Evolutionary conservation across 495 filamentous ascomycete species (phyloP), one percentile per base, ranked within the genome.

Genomic region (Antarctomyces pellizariae): DNA sequence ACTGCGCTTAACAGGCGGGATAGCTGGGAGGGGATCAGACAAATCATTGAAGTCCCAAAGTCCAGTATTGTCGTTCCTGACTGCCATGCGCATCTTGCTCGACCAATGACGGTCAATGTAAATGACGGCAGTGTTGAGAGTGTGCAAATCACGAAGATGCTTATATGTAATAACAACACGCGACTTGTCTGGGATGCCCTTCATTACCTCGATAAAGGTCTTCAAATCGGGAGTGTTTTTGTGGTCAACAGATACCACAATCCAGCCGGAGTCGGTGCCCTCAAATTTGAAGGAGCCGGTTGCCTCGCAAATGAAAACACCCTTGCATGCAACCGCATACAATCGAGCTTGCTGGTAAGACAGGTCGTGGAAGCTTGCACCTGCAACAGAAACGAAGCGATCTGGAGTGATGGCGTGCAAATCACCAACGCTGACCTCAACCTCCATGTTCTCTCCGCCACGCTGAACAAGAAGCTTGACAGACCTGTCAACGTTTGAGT

Each of bases 321-420:
- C 79, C 39, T 79, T 75, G 33, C 73, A 72, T 3, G 86, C 65
- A 22, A 97, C 80, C 17, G 82, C 86, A 44, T 93, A 95, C 2
- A 92, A 57, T 3, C 86, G 73, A 8, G 89, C 75, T 45, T 91
- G 75, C 44, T 95, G 89, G 50, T 99, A 99, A 0, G 86, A 99
- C 9, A 95, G 58, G 44, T 89, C 60, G 46, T 99, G 86, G 53
- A 99, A 93, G 24, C 79, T 77, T 11, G 68, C 86, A 16, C 86
- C 89, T 26, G 79, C 75, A 13, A 93, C 84, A 6, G 79, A 75
- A 22, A 93, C 77, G 43, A 93, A 95, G 28, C 83, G 73, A 46
- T 93, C 83, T 4, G 86, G 86, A 5, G 83, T 92, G 42, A 99
- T 99, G 16, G 62, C 65, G 52, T 95, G 89, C 29, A 99, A 57